A percentile compares a stretch with the other conserved stretches of the same genome.
Conservation (phyloP, 306 rosid genomes). For the Coriaria nepalensis region DNA sequence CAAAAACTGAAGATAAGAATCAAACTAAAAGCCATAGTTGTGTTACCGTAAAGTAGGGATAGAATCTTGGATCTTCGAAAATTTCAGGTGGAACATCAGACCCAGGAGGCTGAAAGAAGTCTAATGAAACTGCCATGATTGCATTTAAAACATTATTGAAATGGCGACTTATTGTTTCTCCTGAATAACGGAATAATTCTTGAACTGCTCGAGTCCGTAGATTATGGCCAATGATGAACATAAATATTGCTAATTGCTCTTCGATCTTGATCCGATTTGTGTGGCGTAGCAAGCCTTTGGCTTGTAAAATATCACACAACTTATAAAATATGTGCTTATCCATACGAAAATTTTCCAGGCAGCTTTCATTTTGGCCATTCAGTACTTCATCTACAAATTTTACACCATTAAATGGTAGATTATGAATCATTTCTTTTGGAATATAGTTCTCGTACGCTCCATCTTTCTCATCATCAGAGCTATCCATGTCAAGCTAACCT, state of each 20-base stretch:
- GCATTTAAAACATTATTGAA: constrained; percentile 82
- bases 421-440: constrained; percentile 38
- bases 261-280: constrained; percentile 85
- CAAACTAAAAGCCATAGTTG: constrained; percentile 10
- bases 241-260: constrained; percentile 80
- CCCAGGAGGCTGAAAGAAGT: constrained; percentile 58
- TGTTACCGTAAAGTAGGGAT: constrained; percentile 89
- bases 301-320: constrained; percentile 76
- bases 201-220: constrained; percentile 77
- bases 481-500: constrained; percentile 40
- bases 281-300: constrained; percentile 69
- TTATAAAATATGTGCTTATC: constrained; percentile 68
- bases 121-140: constrained; percentile 61
- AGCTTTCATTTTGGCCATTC: constrained; percentile 49
- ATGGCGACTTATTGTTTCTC: constrained; percentile 87
- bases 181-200: constrained; percentile 77
- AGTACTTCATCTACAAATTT: constrained; percentile 83
- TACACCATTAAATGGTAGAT: constrained; percentile 38
- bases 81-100: constrained; percentile 42
- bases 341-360: constrained; percentile 75
- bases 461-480: constrained; percentile 70
- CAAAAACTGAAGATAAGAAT: constrained; percentile 6
- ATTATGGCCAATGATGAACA: constrained; percentile 86
- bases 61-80: constrained; percentile 54
- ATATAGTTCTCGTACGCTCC: constrained; percentile 24